Evolutionary conservation across 2,329 filamentous ascomycete genomes (phyloP).

Genomic region (Periconia sp.): DNA sequence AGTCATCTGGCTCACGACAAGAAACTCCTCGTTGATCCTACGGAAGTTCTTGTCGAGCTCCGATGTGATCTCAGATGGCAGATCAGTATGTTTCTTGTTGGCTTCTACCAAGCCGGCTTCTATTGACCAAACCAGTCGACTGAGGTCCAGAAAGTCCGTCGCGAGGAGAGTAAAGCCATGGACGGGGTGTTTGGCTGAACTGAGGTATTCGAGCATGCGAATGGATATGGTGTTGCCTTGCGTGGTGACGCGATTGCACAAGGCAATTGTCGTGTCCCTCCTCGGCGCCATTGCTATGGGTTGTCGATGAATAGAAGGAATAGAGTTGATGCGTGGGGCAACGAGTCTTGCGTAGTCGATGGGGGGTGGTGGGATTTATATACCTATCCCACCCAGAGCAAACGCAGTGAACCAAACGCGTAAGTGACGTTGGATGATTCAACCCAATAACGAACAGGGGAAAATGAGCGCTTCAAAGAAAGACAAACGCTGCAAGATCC

Average conservation of each 20-base stretch:
- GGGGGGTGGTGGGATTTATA: too few species aligned
- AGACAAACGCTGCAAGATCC: too few species aligned
- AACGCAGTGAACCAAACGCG: too few species aligned
- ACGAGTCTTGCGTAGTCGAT: not conserved
- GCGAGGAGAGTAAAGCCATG: constrained; percentile 57
- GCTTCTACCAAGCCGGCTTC: constrained; percentile 61
- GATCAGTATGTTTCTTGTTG: constrained; percentile 52
- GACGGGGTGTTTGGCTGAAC: constrained; percentile 37
- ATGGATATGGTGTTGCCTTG: constrained; percentile 57
- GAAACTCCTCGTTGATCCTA: constrained; percentile 63
- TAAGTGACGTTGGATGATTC: too few species aligned
- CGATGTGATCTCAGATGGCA: constrained; percentile 63
- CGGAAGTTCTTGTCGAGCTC: constrained; percentile 67
- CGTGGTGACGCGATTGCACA: constrained; percentile 61
- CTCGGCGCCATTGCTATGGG: constrained; percentile 32
- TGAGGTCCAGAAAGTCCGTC: constrained; percentile 67
- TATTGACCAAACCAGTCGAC: constrained; percentile 67
- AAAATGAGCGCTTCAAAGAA: too few species aligned
- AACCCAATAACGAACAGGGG: too few species aligned
- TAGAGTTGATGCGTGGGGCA: not conserved
- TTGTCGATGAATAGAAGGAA: not conserved
- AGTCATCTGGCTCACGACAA: constrained; percentile 65
- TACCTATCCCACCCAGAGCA: too few species aligned
- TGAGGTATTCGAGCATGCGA: constrained; percentile 42
- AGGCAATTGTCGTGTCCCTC: constrained; percentile 49